Evolutionary conservation across 2,329 filamentous ascomycete genomes (phyloP), one percentile per base, ranked within the genome.

Genomic region (Nothomitra cinnamomea): DNA sequence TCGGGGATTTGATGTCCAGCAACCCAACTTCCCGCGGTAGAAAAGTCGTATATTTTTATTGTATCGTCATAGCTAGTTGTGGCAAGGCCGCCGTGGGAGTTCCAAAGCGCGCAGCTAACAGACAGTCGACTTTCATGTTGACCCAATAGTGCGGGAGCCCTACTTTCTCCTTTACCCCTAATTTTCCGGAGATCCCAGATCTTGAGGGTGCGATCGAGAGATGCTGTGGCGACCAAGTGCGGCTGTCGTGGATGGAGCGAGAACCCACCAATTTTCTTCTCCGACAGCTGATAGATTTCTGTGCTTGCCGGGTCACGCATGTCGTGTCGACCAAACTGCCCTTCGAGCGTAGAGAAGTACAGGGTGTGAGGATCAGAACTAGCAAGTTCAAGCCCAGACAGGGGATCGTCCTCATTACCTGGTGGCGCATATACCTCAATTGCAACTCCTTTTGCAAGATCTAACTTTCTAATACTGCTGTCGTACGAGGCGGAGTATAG

Each of bases 231-330:
- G 0, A 95, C 68, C 2, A 95, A 78, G 62, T 96, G 85, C 0
- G 88, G 82, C 1, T 87, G 77, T 0, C 82, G 66, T 0, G 92
- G 90, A 61, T 94, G 82, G 1, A 95, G 67, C 0, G 83, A 85
- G 66, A 96, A 96, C 0, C 92, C 92, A 17, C 92, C 92, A 53
- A 98, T 95, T 63, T 98, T 98, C 66, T 94, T 89, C 53, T 94
- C 88, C 0, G 82, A 85, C 0, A 96, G 71, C 7, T 79, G 74
- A 77, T 87, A 94, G 1, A 85, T 70, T 15, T 87, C 78, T 0
- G 68, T 60, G 1, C 63, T 64, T 1, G 61, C 62, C 10, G 73
- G 69, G 0, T 76, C 74, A 6, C 90, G 80, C 53, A 83, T 74
- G 62, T 98, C 92, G 62, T 92, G 81, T 1, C 84, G 80, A 0